Base-by-base conservation (phyloP, 257 asterid species). In the Solanum gracilifrons region DNA sequence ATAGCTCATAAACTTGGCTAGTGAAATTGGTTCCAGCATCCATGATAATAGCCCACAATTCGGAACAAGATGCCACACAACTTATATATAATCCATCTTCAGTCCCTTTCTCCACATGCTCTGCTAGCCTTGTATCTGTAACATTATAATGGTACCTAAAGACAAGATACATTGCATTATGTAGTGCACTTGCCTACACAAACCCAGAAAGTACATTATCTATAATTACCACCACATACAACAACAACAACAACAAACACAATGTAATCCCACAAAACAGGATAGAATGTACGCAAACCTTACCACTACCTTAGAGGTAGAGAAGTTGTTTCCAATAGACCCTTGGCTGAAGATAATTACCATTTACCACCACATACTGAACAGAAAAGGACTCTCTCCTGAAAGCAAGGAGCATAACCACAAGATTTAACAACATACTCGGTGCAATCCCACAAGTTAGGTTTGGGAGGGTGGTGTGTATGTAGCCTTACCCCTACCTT, bases 71-170 rank as follows among this genome's bases (percentile, higher is more conserved):
- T 29, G 93, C 82, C 88, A 92, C 93, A 51, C 90, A 89, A 66
- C 93, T 92, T 43, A 92, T 89, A 75, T 60, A 88, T 74, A 92
- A 41, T 86, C 92, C 88, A 90, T 90, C 93, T 43, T 55, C 91
- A 51, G 31, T 82, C 27, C 92, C 93, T 85, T 86, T 89, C 83
- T 90, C 92, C 46, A 92, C 92, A 88, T 92, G 93, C 31, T 92
- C 92, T 10, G 90, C 83, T 66, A 92, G 84, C 75, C 89, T 92
- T 88, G 89, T 39, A 79, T 89, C 92, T 6, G 91, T 69, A 2
- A 92, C 92, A 85, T 92, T 92, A 88, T 89, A 92, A 79, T 92
- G 93, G 90, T 92, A 92, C 84, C 93, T 92, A 87, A 25, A 75
- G 48, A 46, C 39, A 80, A 80, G 39, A 20, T 27, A 46, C 68